phyloP scores from a whole-genome alignment of 257 asterid species.

The Galeopsis tetrahit region DNA sequence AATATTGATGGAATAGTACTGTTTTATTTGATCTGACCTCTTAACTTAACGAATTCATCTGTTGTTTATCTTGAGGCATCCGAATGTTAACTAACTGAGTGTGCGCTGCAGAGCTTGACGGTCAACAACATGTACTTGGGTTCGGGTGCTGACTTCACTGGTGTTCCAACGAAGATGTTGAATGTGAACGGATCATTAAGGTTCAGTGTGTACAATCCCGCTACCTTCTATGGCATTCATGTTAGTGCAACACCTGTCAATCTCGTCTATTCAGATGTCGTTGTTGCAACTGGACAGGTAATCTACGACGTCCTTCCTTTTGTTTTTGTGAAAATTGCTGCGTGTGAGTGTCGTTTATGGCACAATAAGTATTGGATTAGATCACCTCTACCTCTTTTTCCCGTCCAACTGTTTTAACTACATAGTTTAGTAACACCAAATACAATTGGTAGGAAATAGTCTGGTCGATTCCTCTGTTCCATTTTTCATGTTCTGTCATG shows the following conservation, averaged over 20 bases:
- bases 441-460: background rate
- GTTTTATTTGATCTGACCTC: constrained; percentile 1
- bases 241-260: constrained; percentile 79
- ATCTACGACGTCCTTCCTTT: constrained; percentile 11
- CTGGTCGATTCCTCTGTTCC: background rate
- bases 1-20: background rate
- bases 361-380: background rate
- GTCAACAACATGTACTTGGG: constrained; percentile 74
- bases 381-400: background rate
- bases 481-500: background rate
- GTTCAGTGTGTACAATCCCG: constrained; percentile 79
- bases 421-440: background rate
- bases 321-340: background rate
- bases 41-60: background rate
- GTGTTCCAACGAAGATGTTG: constrained; percentile 79
- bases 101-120: constrained; percentile 67
- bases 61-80: background rate
- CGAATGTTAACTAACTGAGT: background rate
- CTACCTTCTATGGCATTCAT: constrained; percentile 85
- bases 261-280: constrained; percentile 75
- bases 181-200: constrained; percentile 79
- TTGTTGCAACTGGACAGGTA: constrained; percentile 87
- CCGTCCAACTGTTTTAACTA: background rate
- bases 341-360: background rate
- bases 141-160: constrained; percentile 78